These are phyloP conservation scores for Bonia amplexicaulis DNA, from an alignment of 176 grass and related monocot species.

Conservation along the genomic window DNA sequence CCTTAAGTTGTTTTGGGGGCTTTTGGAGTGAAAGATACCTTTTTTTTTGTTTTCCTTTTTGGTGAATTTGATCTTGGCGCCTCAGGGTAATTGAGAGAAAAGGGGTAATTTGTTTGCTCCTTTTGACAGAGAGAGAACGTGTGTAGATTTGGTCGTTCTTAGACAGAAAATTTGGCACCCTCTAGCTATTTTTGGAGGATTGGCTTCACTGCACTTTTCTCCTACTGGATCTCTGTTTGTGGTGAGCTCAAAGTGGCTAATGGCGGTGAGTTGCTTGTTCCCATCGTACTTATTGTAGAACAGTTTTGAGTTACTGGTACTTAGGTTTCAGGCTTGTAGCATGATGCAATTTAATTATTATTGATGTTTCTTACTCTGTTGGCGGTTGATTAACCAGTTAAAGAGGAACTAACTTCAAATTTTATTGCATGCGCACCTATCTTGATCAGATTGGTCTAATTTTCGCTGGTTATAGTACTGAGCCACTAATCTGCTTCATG, in stretches of 20 bases:
- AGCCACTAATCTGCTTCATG: background rate
- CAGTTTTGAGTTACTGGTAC: background rate
- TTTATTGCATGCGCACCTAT: background rate
- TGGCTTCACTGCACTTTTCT: background rate
- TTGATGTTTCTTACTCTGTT: background rate
- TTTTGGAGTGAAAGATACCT: background rate
- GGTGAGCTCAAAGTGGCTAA: conserved; percentile 13
- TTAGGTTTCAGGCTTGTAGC: background rate
- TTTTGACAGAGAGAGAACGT: background rate
- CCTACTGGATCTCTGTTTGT: background rate
- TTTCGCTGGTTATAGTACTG: background rate
- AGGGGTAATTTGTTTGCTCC: background rate
- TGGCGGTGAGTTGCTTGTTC: conserved; percentile 32
- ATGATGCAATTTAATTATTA: background rate
- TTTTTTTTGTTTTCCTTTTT: background rate
- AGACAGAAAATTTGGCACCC: background rate
- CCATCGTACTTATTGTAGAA: background rate
- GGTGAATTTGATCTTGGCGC: background rate
- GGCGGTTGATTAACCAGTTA: background rate
- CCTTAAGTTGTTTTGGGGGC: background rate
- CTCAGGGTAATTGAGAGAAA: background rate
- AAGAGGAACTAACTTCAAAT: background rate
- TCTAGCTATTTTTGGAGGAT: background rate
- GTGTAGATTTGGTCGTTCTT: background rate
- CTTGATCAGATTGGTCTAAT: background rate